A percentile compares a stretch with the other conserved stretches of the same genome.
Evolutionary conservation across 1,284 basidiomycete genomes (phyloP).

Genomic region (Chalciporus sp.): DNA sequence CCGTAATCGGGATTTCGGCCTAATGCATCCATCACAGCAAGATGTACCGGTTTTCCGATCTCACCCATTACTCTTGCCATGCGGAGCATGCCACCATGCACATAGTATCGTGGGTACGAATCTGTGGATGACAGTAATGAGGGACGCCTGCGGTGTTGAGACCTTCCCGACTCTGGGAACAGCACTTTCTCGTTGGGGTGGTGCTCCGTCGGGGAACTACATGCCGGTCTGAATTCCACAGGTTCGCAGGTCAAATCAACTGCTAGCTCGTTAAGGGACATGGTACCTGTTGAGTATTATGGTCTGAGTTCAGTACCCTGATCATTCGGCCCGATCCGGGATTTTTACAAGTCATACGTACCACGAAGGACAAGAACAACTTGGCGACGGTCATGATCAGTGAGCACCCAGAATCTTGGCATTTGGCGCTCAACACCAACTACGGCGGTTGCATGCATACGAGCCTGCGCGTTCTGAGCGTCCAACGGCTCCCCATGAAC

Average conservation of each 20-base stretch:
- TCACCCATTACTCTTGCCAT: conserved; percentile 81
- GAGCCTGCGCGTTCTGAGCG: conserved; percentile 36
- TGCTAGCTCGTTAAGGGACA: conserved; percentile 83
- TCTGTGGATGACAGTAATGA: conserved; percentile 23
- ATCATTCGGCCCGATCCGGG: neutral
- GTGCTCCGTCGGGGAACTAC: conserved; percentile 35
- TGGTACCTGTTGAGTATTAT: conserved; percentile 54
- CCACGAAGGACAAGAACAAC: conserved; percentile 76
- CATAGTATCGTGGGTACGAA: conserved; percentile 47
- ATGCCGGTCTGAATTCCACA: conserved; percentile 62
- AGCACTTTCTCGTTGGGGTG: conserved; percentile 22
- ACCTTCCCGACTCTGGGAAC: conserved; percentile 35
- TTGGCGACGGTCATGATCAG: conserved; percentile 70
- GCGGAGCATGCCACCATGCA: conserved; percentile 78
- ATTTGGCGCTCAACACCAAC: conserved; percentile 70
- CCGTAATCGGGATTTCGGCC: conserved; percentile 70
- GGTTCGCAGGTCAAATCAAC: conserved; percentile 80
- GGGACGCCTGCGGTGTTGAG: conserved; percentile 24
- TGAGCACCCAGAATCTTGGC: conserved; percentile 82
- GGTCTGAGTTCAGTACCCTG: conserved; percentile 8
- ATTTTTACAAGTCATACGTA: conserved; percentile 19
- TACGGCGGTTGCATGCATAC: conserved; percentile 50
- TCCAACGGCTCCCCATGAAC: conserved; percentile 37
- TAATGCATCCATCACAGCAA: conserved; percentile 72
- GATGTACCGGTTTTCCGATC: conserved; percentile 74